phyloP scores from a whole-genome alignment of 2,329 filamentous ascomycete genomes.

The Fusarium newnesense region DNA sequence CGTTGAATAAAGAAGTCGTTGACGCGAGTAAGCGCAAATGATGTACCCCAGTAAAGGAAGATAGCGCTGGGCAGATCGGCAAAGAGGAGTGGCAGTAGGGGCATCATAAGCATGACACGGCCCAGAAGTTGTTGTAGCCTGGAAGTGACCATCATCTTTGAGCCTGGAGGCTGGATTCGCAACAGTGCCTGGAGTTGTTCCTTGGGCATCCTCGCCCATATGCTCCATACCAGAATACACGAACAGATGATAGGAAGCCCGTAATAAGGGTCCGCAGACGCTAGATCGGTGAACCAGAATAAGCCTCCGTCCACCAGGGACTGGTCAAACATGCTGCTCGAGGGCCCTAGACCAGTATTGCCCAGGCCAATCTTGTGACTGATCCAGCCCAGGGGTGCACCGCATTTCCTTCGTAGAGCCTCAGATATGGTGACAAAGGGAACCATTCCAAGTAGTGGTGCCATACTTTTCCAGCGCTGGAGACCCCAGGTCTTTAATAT shows the following conservation, averaged over 20 bases:
- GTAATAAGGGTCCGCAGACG: conserved; percentile 61
- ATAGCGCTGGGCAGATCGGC: conserved; percentile 53
- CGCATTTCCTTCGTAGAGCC: conserved; percentile 58
- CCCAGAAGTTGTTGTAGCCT: conserved; percentile 44
- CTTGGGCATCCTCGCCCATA: conserved; percentile 45
- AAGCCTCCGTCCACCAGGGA: conserved; percentile 61
- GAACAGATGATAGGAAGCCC: conserved; percentile 56
- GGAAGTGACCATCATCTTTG: conserved; percentile 30
- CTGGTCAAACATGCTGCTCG: conserved; percentile 48
- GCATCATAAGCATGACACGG: conserved; percentile 47
- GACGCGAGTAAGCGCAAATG: conserved; percentile 49
- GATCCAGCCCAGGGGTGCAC: conserved; percentile 47
- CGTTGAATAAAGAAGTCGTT: conserved; percentile 47
- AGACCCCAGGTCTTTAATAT: conserved; percentile 54
- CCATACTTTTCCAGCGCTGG: conserved; percentile 59
- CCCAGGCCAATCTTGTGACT: conserved; percentile 47
- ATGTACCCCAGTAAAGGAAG: conserved; percentile 54
- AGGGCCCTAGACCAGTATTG: conserved; percentile 38
- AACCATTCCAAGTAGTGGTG: conserved; percentile 54
- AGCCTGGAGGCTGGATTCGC: conserved; percentile 20
- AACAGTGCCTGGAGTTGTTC: conserved; percentile 45
- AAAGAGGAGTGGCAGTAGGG: conserved; percentile 49
- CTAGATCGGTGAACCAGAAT: conserved; percentile 67
- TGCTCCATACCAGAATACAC: conserved; percentile 43
- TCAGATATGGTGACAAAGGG: conserved; percentile 64